These are phyloP conservation scores for Davidsoniella eucalypti DNA, from an alignment of 2,329 filamentous ascomycete genomes.

Conservation along the genomic window DNA sequence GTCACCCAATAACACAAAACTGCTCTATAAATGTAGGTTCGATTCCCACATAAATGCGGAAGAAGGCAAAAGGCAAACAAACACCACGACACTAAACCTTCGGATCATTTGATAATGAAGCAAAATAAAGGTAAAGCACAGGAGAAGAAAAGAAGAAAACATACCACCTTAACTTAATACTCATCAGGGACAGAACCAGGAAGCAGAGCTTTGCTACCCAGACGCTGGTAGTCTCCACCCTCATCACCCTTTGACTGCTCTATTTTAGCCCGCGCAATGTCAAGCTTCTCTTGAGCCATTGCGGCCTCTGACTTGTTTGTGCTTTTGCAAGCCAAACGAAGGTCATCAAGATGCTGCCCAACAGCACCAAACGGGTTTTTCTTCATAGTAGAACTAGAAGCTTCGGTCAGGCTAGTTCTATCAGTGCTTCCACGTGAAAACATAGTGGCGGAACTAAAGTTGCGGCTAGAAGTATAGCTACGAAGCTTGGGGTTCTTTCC, in stretches of 20 bases:
- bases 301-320: background rate
- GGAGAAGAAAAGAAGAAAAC: background rate
- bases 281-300: background rate
- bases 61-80: too few relatives aligned
- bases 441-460: too few relatives aligned
- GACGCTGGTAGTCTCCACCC: background rate
- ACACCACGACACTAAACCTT: too few relatives aligned
- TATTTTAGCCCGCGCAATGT: background rate
- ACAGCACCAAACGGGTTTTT: background rate
- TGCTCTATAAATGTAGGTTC: too few relatives aligned
- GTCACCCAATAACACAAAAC: too few relatives aligned
- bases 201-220: background rate
- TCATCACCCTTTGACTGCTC: too few relatives aligned
- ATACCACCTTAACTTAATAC: background rate
- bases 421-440: background rate
- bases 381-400: too few relatives aligned
- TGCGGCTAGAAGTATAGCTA: too few relatives aligned
- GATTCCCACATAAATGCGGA: too few relatives aligned
- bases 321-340: background rate
- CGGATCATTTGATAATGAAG: background rate
- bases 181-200: background rate
- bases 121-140: background rate
- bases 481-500: too few relatives aligned
- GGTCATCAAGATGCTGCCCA: slow-evolving; percentile 2
- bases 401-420: too few relatives aligned